These are phyloP conservation scores for Dryas octopetala DNA, from an alignment of 306 rosid genomes.

Conservation along the genomic window DNA sequence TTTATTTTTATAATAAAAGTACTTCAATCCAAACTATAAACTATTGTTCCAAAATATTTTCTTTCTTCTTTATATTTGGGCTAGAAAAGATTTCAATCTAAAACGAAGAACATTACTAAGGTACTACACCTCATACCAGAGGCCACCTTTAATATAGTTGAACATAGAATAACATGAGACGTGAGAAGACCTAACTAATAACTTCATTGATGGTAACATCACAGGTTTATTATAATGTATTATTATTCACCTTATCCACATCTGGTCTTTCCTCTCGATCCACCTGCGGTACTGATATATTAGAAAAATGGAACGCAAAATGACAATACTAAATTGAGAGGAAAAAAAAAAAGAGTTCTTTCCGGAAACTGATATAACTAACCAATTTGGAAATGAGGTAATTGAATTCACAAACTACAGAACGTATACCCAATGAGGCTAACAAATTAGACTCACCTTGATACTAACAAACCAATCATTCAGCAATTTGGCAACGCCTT, in stretches of 20 bases:
- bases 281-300: constrained; percentile 58
- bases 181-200: not conserved
- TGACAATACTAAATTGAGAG: not conserved
- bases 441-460: constrained; percentile 49
- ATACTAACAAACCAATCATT: constrained; percentile 91
- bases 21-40: not conserved
- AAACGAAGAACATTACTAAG: not conserved
- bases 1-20: not conserved
- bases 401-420: constrained; percentile 1
- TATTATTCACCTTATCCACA: constrained; percentile 77
- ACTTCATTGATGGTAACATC: not conserved
- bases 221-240: not conserved
- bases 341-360: constrained; percentile 13
- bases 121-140: not conserved
- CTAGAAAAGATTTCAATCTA: not conserved
- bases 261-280: constrained; percentile 98
- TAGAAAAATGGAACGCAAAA: constrained; percentile 11
- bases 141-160: not conserved
- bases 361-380: not conserved
- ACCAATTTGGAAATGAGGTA: constrained; percentile 1
- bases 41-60: not conserved
- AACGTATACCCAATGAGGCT: not conserved
- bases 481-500: constrained; percentile 68
- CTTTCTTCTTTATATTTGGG: not conserved
- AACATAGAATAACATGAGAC: not conserved